These are phyloP conservation scores for Diaporthe sp. DNA, from an alignment of 2,329 filamentous ascomycete species.

Conservation along the genomic window DNA sequence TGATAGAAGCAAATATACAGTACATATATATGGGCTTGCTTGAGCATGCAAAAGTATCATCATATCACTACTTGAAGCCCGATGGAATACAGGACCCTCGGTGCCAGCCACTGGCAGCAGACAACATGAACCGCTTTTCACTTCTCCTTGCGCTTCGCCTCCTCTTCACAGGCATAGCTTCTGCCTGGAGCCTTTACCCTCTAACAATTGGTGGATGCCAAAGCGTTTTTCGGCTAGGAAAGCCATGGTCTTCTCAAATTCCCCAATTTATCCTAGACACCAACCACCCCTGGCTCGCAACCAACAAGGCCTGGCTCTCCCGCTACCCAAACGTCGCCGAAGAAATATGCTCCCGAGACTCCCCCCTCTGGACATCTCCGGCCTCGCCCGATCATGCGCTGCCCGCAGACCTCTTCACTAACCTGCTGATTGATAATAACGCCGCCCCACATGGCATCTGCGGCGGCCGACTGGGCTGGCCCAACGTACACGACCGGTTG, in stretches of 20 bases:
- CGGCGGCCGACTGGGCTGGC: not conserved
- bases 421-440: not conserved
- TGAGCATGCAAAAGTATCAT: not conserved
- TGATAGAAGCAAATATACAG: not conserved
- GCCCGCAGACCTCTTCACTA: not conserved
- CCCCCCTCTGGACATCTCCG: not conserved
- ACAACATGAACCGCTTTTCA: not conserved
- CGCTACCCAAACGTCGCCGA: not conserved
- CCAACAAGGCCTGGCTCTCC: not conserved
- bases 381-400: not conserved
- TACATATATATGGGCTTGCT: not conserved
- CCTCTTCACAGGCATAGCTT: not conserved
- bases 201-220: not conserved
- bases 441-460: not conserved
- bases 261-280: slow-evolving; percentile 1
- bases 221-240: not conserved
- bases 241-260: not conserved
- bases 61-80: not conserved
- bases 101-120: not conserved
- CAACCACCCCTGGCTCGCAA: not conserved
- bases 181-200: not conserved
- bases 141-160: not conserved
- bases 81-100: not conserved
- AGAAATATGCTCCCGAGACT: not conserved
- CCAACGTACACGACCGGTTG: not conserved